These are phyloP conservation scores for Malus hybrid DNA, from an alignment of 331 rosid genomes.

Conservation along the genomic window DNA sequence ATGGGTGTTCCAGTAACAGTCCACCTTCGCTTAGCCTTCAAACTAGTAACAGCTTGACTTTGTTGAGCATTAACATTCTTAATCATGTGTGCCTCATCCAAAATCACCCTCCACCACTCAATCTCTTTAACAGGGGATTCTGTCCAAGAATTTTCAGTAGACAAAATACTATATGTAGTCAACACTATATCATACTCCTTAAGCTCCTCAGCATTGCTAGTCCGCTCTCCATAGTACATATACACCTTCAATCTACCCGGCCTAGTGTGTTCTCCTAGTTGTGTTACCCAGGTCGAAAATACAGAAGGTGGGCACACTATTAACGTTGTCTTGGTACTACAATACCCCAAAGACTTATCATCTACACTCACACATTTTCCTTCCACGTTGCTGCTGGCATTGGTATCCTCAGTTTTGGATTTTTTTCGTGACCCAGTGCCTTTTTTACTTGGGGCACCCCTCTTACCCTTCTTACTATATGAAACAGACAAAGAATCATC, in stretches of 20 bases:
- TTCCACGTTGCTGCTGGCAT: neutral
- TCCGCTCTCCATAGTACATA: slow-evolving; percentile 59
- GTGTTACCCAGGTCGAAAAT: slow-evolving; percentile 45
- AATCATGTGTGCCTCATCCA: slow-evolving; percentile 71
- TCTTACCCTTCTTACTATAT: slow-evolving; percentile 26
- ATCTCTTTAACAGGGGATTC: slow-evolving; percentile 30
- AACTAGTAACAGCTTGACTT: slow-evolving; percentile 29
- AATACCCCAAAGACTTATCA: neutral
- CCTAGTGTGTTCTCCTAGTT: slow-evolving; percentile 46
- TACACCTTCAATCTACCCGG: slow-evolving; percentile 39
- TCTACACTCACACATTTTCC: slow-evolving; percentile 7
- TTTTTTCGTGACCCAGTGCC: slow-evolving; percentile 11
- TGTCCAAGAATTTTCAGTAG: slow-evolving; percentile 6
- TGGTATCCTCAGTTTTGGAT: slow-evolving; percentile 8
- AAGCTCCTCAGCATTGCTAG: slow-evolving; percentile 29
- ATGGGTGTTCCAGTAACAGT: slow-evolving; percentile 68
- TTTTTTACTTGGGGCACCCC: slow-evolving; percentile 14
- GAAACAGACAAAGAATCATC: slow-evolving; percentile 8
- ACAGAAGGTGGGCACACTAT: slow-evolving; percentile 69
- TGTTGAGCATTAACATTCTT: slow-evolving; percentile 46
- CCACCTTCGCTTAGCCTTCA: slow-evolving; percentile 56
- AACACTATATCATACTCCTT: slow-evolving; percentile 51
- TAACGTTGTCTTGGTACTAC: slow-evolving; percentile 31
- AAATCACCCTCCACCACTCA: slow-evolving; percentile 56
- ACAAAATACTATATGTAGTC: slow-evolving; percentile 47